These are phyloP conservation scores for Volvariella volvacea DNA, from an alignment of 1,284 basidiomycete genomes.

Conservation along the genomic window DNA sequence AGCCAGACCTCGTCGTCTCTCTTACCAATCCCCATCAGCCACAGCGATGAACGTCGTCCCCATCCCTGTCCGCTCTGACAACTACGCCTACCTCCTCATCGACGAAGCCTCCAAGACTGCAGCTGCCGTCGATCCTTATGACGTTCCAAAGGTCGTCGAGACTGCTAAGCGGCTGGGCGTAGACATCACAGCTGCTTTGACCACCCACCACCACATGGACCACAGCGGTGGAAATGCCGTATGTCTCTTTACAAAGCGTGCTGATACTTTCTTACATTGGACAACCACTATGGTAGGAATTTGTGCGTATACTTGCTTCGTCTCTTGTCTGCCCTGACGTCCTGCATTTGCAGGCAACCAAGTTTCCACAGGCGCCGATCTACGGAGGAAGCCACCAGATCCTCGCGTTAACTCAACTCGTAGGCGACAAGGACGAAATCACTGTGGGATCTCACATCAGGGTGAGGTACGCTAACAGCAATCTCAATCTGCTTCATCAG, in stretches of 20 bases:
- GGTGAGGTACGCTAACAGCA: conserved; percentile 46
- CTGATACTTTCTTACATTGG: too few relatives aligned
- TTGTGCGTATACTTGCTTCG: not conserved
- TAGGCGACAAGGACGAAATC: conserved; percentile 77
- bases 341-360: conserved; percentile 28
- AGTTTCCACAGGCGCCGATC: conserved; percentile 66
- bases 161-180: conserved; percentile 65
- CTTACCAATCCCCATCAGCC: too few relatives aligned
- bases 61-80: conserved; percentile 75
- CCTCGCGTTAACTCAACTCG: conserved; percentile 62
- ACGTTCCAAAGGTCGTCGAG: conserved; percentile 68
- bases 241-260: too few relatives aligned
- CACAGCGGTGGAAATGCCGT: conserved; percentile 78
- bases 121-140: conserved; percentile 79
- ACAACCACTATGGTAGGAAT: too few relatives aligned
- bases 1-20: too few relatives aligned
- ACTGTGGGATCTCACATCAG: conserved; percentile 63
- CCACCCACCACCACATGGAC: conserved; percentile 87
- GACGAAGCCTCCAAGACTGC: conserved; percentile 68
- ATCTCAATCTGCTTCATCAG: not conserved
- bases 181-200: conserved; percentile 69
- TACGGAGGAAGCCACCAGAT: conserved; percentile 81
- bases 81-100: conserved; percentile 85
- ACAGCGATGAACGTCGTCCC: conserved; percentile 64
- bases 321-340: not conserved